These are phyloP conservation scores for Jatropha podagrica DNA, from an alignment of 441 rosid genomes.

Conservation along the genomic window DNA sequence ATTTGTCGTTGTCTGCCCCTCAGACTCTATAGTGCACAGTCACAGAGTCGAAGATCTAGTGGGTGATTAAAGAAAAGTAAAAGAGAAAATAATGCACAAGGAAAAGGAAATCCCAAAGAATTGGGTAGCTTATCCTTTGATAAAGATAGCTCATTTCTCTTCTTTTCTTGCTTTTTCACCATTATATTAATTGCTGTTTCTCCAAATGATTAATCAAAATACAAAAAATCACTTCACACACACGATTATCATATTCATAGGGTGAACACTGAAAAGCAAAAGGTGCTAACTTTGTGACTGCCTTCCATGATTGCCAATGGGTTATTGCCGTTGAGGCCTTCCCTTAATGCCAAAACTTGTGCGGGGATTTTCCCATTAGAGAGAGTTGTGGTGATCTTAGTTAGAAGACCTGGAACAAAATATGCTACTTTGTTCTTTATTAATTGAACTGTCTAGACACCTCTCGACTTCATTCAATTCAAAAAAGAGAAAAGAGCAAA, in stretches of 20 bases:
- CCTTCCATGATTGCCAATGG: background rate
- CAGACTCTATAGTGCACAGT: background rate
- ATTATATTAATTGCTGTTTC: background rate
- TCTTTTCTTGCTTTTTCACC: slow-evolving; percentile 12
- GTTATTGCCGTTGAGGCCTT: slow-evolving; percentile 17
- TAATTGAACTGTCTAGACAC: background rate
- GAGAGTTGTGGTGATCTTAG: too few relatives aligned
- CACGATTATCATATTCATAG: too few relatives aligned
- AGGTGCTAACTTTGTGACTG: background rate
- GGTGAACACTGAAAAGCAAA: too few relatives aligned
- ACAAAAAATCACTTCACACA: too few relatives aligned
- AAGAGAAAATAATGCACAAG: slow-evolving; percentile 6
- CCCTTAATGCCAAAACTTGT: slow-evolving; percentile 16
- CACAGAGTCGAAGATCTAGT: background rate
- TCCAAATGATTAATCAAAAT: background rate
- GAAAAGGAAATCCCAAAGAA: slow-evolving; percentile 9
- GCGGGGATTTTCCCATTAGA: background rate
- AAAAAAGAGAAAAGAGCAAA: background rate
- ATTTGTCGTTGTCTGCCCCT: slow-evolving; percentile 35
- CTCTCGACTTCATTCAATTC: background rate
- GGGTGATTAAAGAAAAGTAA: slow-evolving; percentile 17
- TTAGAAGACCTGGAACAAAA: too few relatives aligned
- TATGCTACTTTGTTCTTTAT: too few relatives aligned
- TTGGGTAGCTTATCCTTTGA: slow-evolving; percentile 22
- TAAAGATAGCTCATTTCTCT: slow-evolving; percentile 16